These are phyloP conservation scores for Crassisporium funariophilum DNA, from an alignment of 768 basidiomycete species.

Conservation along the genomic window DNA sequence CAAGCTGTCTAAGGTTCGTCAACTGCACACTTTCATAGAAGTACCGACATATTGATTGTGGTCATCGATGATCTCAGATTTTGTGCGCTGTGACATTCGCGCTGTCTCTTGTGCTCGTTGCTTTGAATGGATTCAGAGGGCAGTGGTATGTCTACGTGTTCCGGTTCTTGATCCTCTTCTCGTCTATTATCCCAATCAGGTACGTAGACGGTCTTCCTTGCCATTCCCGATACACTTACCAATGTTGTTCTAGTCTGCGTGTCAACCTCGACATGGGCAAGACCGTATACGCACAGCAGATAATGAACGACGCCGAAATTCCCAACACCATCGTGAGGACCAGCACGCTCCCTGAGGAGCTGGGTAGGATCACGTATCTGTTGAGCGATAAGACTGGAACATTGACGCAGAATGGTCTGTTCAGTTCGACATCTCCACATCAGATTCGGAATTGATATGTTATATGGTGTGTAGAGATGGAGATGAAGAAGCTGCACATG, in stretches of 20 bases:
- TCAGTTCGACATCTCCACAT: background rate
- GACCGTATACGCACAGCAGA: conserved; percentile 94
- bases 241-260: conserved; percentile 64
- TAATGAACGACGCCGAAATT: conserved; percentile 92
- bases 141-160: conserved; percentile 96
- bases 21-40: background rate
- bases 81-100: conserved; percentile 93
- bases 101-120: conserved; percentile 88
- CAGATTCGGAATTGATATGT: background rate
- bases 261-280: conserved; percentile 99
- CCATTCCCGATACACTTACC: background rate
- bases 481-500: conserved; percentile 98
- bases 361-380: conserved; percentile 93
- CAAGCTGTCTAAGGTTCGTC: conserved; percentile 91
- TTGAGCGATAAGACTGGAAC: conserved; percentile 99
- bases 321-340: conserved; percentile 95
- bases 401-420: conserved; percentile 89
- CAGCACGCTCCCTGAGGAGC: conserved; percentile 95
- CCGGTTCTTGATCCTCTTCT: conserved; percentile 96
- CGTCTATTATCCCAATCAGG: conserved; percentile 99
- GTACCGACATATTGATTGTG: background rate
- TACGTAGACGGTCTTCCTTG: conserved; percentile 35
- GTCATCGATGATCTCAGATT: conserved; percentile 54
- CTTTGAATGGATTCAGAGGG: conserved; percentile 94
- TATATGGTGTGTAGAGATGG: conserved; percentile 75